phyloP scores from a whole-genome alignment of 352 stramenopile species.

The Globisporangium viniferum region DNA sequence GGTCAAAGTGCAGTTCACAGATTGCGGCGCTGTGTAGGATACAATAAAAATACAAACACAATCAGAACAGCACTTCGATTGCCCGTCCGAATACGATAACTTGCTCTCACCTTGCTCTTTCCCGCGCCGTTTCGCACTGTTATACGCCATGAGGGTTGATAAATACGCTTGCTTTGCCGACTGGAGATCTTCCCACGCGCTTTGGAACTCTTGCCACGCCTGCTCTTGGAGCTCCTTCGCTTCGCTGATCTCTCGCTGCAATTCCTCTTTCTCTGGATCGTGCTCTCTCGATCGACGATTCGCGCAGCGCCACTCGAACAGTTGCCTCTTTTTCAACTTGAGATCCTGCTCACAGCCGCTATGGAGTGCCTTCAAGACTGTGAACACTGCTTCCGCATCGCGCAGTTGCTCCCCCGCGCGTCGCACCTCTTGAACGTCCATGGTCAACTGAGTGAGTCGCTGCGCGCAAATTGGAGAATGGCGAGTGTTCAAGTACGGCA shows the following conservation, averaged over 20 bases:
- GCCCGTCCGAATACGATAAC: too few relatives aligned
- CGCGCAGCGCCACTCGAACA: slow-evolving; percentile 1
- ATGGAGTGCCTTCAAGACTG: neutral
- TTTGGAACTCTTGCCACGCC: neutral
- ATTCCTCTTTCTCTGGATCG: neutral
- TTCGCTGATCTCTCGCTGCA: neutral
- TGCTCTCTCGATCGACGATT: neutral
- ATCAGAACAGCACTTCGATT: neutral
- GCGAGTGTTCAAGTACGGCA: neutral
- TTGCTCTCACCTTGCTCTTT: neutral
- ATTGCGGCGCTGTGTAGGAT: too few relatives aligned
- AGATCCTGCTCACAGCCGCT: neutral
- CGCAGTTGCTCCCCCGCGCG: neutral
- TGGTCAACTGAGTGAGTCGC: neutral
- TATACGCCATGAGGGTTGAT: neutral
- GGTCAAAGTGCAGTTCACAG: too few relatives aligned
- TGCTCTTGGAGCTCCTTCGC: neutral
- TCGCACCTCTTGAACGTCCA: neutral
- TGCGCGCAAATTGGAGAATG: neutral
- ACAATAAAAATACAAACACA: neutral
- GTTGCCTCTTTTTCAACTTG: neutral
- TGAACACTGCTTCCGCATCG: neutral
- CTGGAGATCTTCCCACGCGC: neutral
- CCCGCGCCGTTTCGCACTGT: neutral
- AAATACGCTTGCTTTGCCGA: neutral